Conservation (phyloP, 2,329 filamentous ascomycete species). For the Cladosporium oxysporum region DNA sequence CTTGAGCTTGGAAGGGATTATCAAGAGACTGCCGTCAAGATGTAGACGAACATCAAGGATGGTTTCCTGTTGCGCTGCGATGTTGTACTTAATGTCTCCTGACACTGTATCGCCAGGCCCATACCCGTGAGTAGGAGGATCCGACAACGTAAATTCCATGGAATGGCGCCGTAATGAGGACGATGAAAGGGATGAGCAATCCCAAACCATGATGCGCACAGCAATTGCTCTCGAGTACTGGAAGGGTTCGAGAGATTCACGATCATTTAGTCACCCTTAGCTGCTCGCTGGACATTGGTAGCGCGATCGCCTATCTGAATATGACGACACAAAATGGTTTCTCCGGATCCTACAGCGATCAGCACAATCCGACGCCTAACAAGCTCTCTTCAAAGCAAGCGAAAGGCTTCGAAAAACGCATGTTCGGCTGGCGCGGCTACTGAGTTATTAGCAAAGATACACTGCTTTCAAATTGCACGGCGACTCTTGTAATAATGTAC, state of each 20-base stretch:
- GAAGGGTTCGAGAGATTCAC: neutral
- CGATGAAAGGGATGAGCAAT: neutral
- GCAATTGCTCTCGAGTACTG: too few species aligned
- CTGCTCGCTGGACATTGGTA: neutral
- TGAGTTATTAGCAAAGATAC: neutral
- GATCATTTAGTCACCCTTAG: neutral
- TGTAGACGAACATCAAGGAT: neutral
- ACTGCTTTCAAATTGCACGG: neutral
- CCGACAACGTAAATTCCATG: neutral
- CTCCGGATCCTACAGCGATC: neutral
- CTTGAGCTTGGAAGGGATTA: neutral
- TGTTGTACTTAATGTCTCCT: neutral
- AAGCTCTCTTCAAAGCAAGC: neutral
- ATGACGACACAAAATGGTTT: neutral
- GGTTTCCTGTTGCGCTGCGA: neutral
- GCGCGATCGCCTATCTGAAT: too few species aligned
- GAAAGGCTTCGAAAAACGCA: neutral
- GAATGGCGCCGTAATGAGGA: neutral
- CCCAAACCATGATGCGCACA: too few species aligned
- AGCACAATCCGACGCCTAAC: neutral
- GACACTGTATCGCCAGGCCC: neutral
- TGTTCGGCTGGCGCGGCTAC: neutral
- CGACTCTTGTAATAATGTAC: neutral
- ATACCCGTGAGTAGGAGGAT: neutral
- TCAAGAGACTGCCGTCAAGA: neutral